phyloP scores from a whole-genome alignment of 2,329 filamentous ascomycete genomes.

The Pestalotiopsis fici region DNA sequence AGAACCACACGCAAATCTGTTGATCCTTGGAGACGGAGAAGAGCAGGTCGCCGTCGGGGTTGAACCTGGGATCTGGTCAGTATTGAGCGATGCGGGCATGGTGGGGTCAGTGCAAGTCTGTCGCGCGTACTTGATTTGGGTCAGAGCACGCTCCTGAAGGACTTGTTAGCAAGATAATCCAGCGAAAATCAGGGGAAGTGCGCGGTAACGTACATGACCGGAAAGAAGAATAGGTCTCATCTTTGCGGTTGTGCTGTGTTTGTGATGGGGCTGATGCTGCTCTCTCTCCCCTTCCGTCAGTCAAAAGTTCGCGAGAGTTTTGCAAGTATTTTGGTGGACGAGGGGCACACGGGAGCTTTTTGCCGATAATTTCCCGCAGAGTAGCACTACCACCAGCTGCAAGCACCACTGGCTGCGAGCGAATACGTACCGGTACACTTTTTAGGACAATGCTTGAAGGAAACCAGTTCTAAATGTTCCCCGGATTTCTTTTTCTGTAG shows the following conservation, averaged over 20 bases:
- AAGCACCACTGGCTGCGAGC: background rate
- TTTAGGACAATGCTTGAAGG: background rate
- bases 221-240: constrained; percentile 98
- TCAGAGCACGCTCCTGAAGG: constrained; percentile 81
- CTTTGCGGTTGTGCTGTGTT: constrained; percentile 42
- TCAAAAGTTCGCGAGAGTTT: constrained; percentile 8
- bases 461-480: background rate
- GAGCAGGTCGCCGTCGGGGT: constrained; percentile 92
- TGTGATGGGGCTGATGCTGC: constrained; percentile 1
- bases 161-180: constrained; percentile 16
- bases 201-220: constrained; percentile 67
- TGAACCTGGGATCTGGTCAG: constrained; percentile 60
- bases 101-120: constrained; percentile 9
- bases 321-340: constrained; percentile 8
- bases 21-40: constrained; percentile 97
- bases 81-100: constrained; percentile 12
- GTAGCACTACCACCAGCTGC: background rate
- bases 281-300: constrained; percentile 3
- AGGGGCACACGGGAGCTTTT: constrained; percentile 6
- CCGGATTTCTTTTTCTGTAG: background rate
- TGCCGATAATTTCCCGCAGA: constrained; percentile 4
- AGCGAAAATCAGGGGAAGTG: background rate
- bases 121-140: constrained; percentile 77
- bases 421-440: background rate
- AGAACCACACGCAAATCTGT: constrained; percentile 94